Evolutionary conservation across 108 stramenopile genomes (phyloP).

Genomic region (Skeletonema costatum): DNA sequence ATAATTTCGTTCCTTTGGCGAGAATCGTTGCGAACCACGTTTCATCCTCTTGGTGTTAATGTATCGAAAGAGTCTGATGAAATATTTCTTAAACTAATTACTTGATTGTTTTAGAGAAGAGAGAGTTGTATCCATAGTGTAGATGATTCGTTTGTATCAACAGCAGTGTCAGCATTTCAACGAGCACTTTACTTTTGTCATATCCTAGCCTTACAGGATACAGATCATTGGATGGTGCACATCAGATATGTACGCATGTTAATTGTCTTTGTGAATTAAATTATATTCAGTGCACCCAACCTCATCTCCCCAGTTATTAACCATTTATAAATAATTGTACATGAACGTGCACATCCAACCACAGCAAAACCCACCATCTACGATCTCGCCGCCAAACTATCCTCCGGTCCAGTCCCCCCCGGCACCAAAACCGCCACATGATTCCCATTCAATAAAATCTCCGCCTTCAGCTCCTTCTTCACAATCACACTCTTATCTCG

Average conservation of each 20-base stretch:
- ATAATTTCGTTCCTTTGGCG: not conserved
- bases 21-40: not conserved
- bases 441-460: slow-evolving; percentile 91
- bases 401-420: slow-evolving; percentile 76
- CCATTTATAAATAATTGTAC: not conserved
- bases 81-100: not conserved
- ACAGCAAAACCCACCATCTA: not conserved
- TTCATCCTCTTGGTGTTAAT: slow-evolving; percentile 1
- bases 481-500: slow-evolving; percentile 60
- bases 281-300: not conserved
- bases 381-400: slow-evolving; percentile 69
- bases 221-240: too few relatives aligned
- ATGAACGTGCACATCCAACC: not conserved
- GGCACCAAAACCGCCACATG: slow-evolving; percentile 89
- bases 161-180: too few relatives aligned
- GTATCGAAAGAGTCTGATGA: not conserved
- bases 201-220: too few relatives aligned
- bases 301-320: not conserved
- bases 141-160: too few relatives aligned
- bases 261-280: too few relatives aligned
- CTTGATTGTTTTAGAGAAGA: not conserved
- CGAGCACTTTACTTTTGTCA: too few relatives aligned
- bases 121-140: too few relatives aligned
- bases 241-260: too few relatives aligned
- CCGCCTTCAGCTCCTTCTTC: slow-evolving; percentile 74